Percentiles rank a stretch among this genome's conserved stretches.
Conservation (phyloP, 2,329 filamentous ascomycete species). For the Orbilia blumenaviensis region DNA sequence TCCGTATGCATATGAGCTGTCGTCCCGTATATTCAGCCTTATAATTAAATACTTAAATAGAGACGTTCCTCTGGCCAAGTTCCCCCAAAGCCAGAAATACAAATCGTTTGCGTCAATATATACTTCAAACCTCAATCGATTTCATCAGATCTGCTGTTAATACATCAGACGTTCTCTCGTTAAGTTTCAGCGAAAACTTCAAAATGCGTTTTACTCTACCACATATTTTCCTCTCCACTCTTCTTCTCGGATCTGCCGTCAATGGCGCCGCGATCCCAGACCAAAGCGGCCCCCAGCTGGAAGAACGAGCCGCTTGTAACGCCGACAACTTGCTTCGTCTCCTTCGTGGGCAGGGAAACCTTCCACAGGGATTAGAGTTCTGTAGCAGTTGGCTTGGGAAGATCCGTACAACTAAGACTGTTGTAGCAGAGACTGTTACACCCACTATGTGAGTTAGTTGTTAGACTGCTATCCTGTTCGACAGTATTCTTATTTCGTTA, state of each 20-base stretch:
- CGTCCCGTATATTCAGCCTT: too few relatives aligned
- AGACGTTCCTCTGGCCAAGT: too few relatives aligned
- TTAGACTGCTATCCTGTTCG: neutral
- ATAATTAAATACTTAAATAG: too few relatives aligned
- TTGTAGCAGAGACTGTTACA: conserved; percentile 3
- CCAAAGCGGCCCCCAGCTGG: neutral
- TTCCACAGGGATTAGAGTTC: conserved; percentile 11
- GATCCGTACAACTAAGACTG: neutral
- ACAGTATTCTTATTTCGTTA: neutral
- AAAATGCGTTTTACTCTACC: neutral
- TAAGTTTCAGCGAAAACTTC: too few relatives aligned
- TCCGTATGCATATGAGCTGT: too few relatives aligned
- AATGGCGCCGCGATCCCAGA: neutral
- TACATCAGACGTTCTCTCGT: too few relatives aligned
- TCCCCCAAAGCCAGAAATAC: too few relatives aligned
- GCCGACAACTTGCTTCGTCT: conserved; percentile 28
- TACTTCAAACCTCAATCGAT: too few relatives aligned
- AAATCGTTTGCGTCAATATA: too few relatives aligned
- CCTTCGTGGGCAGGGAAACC: neutral
- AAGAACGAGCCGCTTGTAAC: conserved; percentile 13
- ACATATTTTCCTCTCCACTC: neutral
- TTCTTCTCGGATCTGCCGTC: conserved; percentile 2
- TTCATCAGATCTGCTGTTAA: too few relatives aligned
- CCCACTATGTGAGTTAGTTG: conserved; percentile 21
- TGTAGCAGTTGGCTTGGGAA: conserved; percentile 19